phyloP scores from a whole-genome alignment of 1,139 yeast species.

The Lodderomyces pseudojiufengensis region DNA sequence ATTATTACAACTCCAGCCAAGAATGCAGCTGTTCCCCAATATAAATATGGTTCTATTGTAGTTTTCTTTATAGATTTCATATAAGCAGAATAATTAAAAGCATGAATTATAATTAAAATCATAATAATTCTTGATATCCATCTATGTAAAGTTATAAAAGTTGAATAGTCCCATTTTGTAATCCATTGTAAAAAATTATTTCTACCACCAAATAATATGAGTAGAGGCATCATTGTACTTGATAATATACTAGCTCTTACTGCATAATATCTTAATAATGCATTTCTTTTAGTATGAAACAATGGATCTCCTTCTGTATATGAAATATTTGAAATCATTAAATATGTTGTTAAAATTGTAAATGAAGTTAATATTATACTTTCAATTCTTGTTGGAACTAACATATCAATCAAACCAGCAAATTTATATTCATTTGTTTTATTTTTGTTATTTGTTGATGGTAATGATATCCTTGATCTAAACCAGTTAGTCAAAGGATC shows the following conservation, averaged over 20 bases:
- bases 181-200: conserved; percentile 53
- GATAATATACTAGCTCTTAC: conserved; percentile 59
- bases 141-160: conserved; percentile 56
- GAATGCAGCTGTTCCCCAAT: conserved; percentile 32
- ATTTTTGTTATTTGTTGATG: conserved; percentile 24
- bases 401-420: conserved; percentile 28
- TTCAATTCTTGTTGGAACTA: conserved; percentile 67
- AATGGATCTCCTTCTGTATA: conserved; percentile 29
- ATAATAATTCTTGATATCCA: conserved; percentile 55
- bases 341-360: conserved; percentile 40
- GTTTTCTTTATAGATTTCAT: conserved; percentile 5
- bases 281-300: conserved; percentile 26
- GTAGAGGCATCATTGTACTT: conserved; percentile 48
- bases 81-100: conserved; percentile 28
- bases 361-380: conserved; percentile 46
- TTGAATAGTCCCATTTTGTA: conserved; percentile 60
- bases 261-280: conserved; percentile 37
- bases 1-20: conserved; percentile 33
- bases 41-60: conserved; percentile 16
- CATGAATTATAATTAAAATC: conserved; percentile 36
- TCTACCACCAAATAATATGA: conserved; percentile 59
- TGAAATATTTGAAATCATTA: conserved; percentile 23
- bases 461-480: conserved; percentile 23
- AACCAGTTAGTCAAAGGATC: conserved; percentile 26
- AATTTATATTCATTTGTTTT: conserved; percentile 27